Base-by-base conservation (phyloP, 164 flowering plant genomes). In the Umbilicus rupestris region DNA sequence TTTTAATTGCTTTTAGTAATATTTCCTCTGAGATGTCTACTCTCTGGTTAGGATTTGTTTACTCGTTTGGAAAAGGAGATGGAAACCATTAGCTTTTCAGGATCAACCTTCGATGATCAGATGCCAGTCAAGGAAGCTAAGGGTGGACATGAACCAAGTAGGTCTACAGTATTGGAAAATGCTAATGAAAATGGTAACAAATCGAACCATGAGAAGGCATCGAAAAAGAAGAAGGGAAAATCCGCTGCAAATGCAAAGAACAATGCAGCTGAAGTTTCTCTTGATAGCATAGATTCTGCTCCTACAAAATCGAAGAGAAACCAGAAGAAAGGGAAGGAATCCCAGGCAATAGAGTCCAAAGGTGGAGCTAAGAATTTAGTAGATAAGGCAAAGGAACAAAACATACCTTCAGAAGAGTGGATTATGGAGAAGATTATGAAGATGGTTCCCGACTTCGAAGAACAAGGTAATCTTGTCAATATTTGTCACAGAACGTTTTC, bases 141-240 rank as follows among this genome's bases (percentile, higher is more conserved):
- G 77, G 73, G 6, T 69, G 77, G 77, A 63, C 68, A 73, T 75
- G 85, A 77, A 68, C 60, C 82, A 62, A 69, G 74, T 57, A 77
- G 65, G 66, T 50, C 66, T 17, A 8, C 70, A 39, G 84, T 74
- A 22, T 78, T 66, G 70, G 98, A 90, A 67, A 73, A 71, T 71
- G 73, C 64, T 57, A 74, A 46, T 67, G 86, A 82, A 67, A 75
- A 69, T 70, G 66, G 67, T 67, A 78, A 60, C 44, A 87, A 78
- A 79, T 78, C 75, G 67, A 74, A 66, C 33, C 7, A 39, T 39
- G 98, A 92, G 69, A 90, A 80, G 76, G 91, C 85, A 30, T 78
- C 83, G 35, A 94, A 81, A 78, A 94, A 83, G 83, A 94, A 87
- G 78, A 85, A 80, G 75, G 97, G 95, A 55, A 90, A 89, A 76